Base-by-base conservation (phyloP, 306 rosid genomes). In the Carpinus fangiana region DNA sequence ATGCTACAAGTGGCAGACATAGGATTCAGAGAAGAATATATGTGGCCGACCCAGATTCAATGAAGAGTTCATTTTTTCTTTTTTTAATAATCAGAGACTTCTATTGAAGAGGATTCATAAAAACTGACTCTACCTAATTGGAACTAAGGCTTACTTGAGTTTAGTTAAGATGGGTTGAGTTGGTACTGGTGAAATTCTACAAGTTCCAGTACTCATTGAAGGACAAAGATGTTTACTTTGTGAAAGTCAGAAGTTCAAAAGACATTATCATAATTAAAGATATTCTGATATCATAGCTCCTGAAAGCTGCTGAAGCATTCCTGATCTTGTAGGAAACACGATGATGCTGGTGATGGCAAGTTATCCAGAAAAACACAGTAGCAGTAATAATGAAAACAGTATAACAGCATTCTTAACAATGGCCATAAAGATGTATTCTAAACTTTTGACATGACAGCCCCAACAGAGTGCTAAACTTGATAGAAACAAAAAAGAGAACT, bases 401-500 rank as follows among this genome's bases (percentile, higher is more conserved):
- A 14, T 66, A 38, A 66, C 8, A 41, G 72, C 20, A 66, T 41
- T 47, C 41, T 66, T 41, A 66, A 9, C 8, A 38, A 66, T n/a
- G 41, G 16, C 45, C 70, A 64, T 7, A 34, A 16, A 64, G 20
- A 64, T 64, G 18, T 16, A 64, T 31, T 64, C 69, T 46, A 47
- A 71, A 50, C 64, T 47, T n/a, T 23, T 61, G 67, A 59, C 70
- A 26, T 9, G 57, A 46, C 7, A 41, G 62, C 31, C 51, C 71
- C 50, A 45, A 79, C 18, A 51, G 51, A 67, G 73, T 48, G 52
- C 31, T 46, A 41, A n/a, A n/a, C 3, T 34, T 41, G 17, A 66
- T 28, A 66, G 31, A 11, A 21, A 59, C 8, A 43, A n/a, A 8
- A 41, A 5, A 74, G 78, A 62, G 78, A 77, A 77, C 82, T 87